Evolutionary conservation across 2,329 filamentous ascomycete genomes (phyloP), one percentile per base, ranked within the genome.

Genomic region (Apiospora sp.): DNA sequence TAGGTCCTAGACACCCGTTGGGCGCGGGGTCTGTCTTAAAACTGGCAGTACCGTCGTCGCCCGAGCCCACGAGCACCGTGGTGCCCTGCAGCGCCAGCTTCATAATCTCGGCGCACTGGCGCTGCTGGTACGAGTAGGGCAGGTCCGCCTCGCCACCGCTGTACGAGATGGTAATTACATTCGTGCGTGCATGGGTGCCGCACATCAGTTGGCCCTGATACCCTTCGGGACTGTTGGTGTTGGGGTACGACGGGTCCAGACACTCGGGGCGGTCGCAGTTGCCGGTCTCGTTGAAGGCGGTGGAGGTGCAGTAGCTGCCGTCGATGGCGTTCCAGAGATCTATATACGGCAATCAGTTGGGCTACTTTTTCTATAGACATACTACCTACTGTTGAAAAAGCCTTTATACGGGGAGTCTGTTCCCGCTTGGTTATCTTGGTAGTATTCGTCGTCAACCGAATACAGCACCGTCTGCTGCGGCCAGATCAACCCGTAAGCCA

Each of bases 131-230:
- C 74, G 81, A 82, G 6, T 84, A 79, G 0, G 89, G 88, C 27
- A 90, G 82, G 30, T 87, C 86, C 6, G 81, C 80, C 79, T 91
- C 89, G 61, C 86, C 83, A 58, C 86, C 86, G 67, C 88, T 88
- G 77, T 90, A 90, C 4, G 86, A 88, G 75, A 91, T 87, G 49
- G 84, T 86, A 73, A 90, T 78, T 22, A 82, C 80, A 72, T 80
- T 79, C 8, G 79, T 79, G 16, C 85, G 80, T 48, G 79, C 71
- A 71, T 77, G 78, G 2, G 76, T 70, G n/a, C 76, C 78, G 73
- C 79, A 83, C 72, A 79, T 79, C 5, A 83, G 78, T 72, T 81
- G 76, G 16, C 86, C 86, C 70, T 85, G 84, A 80, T 89, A 90
- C 10, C 87, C 88, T 14, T 81, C 84, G n/a, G 76, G n/a, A 80